Evolutionary conservation across 2,329 filamentous ascomycete species (phyloP).

Genomic region (Purpureocillium lavendulum): DNA sequence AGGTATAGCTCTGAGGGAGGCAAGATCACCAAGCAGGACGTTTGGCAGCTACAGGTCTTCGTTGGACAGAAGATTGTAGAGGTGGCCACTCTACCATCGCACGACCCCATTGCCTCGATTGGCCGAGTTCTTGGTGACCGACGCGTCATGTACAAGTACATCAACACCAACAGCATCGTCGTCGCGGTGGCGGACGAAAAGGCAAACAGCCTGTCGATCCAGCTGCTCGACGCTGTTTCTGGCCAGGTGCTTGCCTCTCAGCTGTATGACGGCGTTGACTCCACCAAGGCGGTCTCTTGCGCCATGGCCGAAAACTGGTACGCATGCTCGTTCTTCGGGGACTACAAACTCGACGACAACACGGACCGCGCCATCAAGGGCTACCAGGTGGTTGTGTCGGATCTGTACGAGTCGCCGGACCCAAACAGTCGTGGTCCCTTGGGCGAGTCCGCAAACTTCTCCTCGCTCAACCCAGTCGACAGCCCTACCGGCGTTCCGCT

Average conservation of each 20-base stretch:
- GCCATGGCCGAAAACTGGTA: conserved; percentile 93
- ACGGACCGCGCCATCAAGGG: conserved; percentile 59
- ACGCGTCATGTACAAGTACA: conserved; percentile 93
- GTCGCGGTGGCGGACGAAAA: conserved; percentile 59
- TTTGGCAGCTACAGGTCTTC: conserved; percentile 68
- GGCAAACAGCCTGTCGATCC: conserved; percentile 56
- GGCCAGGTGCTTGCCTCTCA: conserved; percentile 69
- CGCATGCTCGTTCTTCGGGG: conserved; percentile 68
- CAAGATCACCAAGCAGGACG: conserved; percentile 34
- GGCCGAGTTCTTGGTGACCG: conserved; percentile 88
- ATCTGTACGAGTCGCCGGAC: conserved; percentile 80
- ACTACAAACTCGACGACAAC: conserved; percentile 49
- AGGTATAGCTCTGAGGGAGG: conserved; percentile 37
- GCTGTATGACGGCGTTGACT: conserved; percentile 66
- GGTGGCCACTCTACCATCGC: conserved; percentile 58
- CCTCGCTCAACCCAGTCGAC: conserved; percentile 61
- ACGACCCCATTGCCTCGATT: conserved; percentile 90
- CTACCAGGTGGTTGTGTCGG: conserved; percentile 76
- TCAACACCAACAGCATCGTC: conserved; percentile 79
- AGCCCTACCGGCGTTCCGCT: conserved; percentile 46
- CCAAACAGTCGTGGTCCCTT: conserved; percentile 80
- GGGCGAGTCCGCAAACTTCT: conserved; percentile 62
- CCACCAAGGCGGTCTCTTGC: conserved; percentile 63
- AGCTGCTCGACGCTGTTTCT: conserved; percentile 79
- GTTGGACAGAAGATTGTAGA: conserved; percentile 58